Evolutionary conservation across 805 yeast species (phyloP).

Genomic region (Wickerhamiella qilinensis): DNA sequence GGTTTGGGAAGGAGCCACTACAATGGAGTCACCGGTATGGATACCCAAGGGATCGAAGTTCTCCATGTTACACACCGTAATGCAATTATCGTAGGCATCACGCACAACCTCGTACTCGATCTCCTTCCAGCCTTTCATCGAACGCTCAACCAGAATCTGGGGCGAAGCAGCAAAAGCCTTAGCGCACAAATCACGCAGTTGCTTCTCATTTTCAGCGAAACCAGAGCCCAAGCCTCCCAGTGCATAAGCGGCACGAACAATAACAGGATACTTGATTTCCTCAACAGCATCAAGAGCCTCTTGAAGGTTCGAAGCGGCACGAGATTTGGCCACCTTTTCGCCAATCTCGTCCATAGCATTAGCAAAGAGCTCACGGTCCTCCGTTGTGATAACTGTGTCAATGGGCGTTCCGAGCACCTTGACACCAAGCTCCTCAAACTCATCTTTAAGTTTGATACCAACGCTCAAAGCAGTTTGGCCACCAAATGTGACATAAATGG

Average conservation of each 20-base stretch:
- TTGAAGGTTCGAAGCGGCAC: slow-evolving; percentile 60
- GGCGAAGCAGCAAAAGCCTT: slow-evolving; percentile 93
- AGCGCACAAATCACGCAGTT: slow-evolving; percentile 68
- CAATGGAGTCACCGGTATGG: slow-evolving; percentile 98
- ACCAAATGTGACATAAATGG: slow-evolving; percentile 93
- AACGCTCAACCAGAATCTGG: slow-evolving; percentile 85
- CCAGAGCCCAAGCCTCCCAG: slow-evolving; percentile 98
- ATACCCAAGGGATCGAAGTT: slow-evolving; percentile 97
- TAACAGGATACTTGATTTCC: slow-evolving; percentile 84
- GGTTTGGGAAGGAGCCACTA: slow-evolving; percentile 97
- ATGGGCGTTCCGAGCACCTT: slow-evolving; percentile 93
- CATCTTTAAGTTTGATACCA: slow-evolving; percentile 91
- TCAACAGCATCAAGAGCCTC: slow-evolving; percentile 79
- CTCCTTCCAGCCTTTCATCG: slow-evolving; percentile 99
- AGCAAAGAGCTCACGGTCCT: slow-evolving; percentile 93
- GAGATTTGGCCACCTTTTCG: slow-evolving; percentile 91
- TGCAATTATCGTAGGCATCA: slow-evolving; percentile 93
- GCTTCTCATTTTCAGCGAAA: slow-evolving; percentile 76
- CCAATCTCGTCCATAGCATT: slow-evolving; percentile 85
- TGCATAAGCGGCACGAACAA: slow-evolving; percentile 94
- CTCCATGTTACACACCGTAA: slow-evolving; percentile 98
- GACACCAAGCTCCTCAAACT: slow-evolving; percentile 80
- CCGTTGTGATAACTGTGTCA: slow-evolving; percentile 91
- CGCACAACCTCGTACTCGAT: slow-evolving; percentile 97
- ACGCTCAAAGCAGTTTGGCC: slow-evolving; percentile 97